Evolutionary conservation across 352 stramenopile genomes (phyloP).

Genomic region (Peronospora belbahrii): DNA sequence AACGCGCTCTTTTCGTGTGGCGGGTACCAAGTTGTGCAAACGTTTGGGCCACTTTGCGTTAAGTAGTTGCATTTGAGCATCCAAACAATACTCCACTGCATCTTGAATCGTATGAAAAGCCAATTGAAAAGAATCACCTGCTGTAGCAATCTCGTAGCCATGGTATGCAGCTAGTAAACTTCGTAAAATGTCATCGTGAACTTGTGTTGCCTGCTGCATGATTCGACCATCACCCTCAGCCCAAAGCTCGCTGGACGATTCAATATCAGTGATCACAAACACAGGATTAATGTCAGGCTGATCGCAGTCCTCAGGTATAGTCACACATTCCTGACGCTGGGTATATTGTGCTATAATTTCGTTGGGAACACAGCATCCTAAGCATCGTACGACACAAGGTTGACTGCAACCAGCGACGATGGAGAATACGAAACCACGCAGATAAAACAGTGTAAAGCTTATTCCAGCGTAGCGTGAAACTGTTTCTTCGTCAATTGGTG

Average conservation of each 20-base stretch:
- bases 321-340: slow-evolving; percentile 14
- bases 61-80: slow-evolving; percentile 37
- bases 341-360: slow-evolving; percentile 26
- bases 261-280: slow-evolving; percentile 61
- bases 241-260: slow-evolving; percentile 50
- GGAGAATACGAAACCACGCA: slow-evolving; percentile 32
- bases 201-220: slow-evolving; percentile 38
- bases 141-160: slow-evolving; percentile 53
- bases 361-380: slow-evolving; percentile 25
- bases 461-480: slow-evolving; percentile 21
- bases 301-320: background rate
- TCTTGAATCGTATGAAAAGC: slow-evolving; percentile 49
- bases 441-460: slow-evolving; percentile 36
- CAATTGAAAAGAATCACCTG: slow-evolving; percentile 47
- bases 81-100: slow-evolving; percentile 46
- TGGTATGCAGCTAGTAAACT: slow-evolving; percentile 32
- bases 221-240: slow-evolving; percentile 27
- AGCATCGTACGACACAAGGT: slow-evolving; percentile 29
- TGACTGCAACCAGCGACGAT: slow-evolving; percentile 38
- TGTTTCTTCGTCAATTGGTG: slow-evolving; percentile 4
- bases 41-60: slow-evolving; percentile 44
- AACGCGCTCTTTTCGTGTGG: slow-evolving; percentile 26
- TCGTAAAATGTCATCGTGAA: slow-evolving; percentile 49
- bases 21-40: slow-evolving; percentile 33
- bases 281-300: slow-evolving; percentile 28